phyloP scores from a whole-genome alignment of 2,329 filamentous ascomycete genomes.

The Colletotrichum incanum region DNA sequence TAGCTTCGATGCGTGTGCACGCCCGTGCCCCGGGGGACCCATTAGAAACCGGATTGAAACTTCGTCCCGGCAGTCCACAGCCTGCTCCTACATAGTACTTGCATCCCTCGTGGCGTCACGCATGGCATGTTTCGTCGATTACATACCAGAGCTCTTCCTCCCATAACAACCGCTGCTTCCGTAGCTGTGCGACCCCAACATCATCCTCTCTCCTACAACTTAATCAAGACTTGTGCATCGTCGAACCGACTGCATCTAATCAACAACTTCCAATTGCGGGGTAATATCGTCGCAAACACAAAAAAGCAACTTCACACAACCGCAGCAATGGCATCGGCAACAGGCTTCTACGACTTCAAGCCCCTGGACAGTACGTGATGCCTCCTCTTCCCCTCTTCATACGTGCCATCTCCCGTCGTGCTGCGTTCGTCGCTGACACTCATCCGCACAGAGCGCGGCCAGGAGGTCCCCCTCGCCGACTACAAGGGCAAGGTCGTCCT shows the following conservation, averaged over 20 bases:
- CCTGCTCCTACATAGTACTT: conserved; percentile 7
- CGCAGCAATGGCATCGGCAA: conserved; percentile 57
- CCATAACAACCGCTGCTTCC: conserved; percentile 20
- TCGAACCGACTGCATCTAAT: background rate
- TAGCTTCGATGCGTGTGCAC: conserved; percentile 30
- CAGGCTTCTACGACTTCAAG: conserved; percentile 85
- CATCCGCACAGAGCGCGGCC: conserved; percentile 75
- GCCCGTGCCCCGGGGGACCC: conserved; percentile 23
- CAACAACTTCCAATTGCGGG: conserved; percentile 31
- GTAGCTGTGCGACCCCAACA: background rate
- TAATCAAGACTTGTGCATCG: conserved; percentile 2
- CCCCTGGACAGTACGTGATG: conserved; percentile 80
- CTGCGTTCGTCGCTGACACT: conserved; percentile 8
- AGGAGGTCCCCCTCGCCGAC: conserved; percentile 77
- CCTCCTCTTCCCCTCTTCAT: background rate
- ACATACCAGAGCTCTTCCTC: conserved; percentile 13
- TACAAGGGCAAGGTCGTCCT: conserved; percentile 95
- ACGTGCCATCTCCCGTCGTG: conserved; percentile 13
- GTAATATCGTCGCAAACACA: conserved; percentile 7
- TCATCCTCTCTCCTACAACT: background rate
- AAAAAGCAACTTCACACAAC: conserved; percentile 25
- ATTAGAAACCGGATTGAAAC: conserved; percentile 43
- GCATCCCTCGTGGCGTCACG: conserved; percentile 22
- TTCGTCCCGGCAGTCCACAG: conserved; percentile 27
- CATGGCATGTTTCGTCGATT: conserved; percentile 30